Base-by-base conservation (phyloP, 129 eudicot genomes). In the carrot (Daucus carota) region DNA sequence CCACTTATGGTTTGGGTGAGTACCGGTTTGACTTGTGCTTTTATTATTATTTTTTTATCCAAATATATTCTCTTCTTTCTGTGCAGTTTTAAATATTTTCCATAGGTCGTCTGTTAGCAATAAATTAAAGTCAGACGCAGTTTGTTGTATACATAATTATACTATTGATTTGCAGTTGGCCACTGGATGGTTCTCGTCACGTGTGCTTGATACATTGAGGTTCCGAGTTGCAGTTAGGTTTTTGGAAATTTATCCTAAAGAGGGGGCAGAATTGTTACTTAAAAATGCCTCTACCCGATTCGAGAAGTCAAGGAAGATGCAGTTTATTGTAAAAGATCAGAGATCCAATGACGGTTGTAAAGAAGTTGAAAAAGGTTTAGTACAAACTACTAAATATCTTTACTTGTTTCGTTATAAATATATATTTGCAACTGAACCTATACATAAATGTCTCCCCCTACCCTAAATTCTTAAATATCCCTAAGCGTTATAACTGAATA, bases 101-200 rank as follows among this genome's bases (percentile, higher is more conserved):
- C 13, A 34, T 34, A 36, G 72, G 45, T 34, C 6, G 3, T 48
- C 13, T 75, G 13, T 17, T 15, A 29, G 50, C 20, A 74, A 54
- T 18, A 20, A 34, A 16, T 65, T 26, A 15, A 20, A 43, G 31
- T 63, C 6, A 75, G 29, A 54, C 29, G 10, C 73, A 3, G 68
- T 24, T 57, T 59, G 12, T 32, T 72, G 63, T 54, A 54, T 42
- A 59, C 40, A 17, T 70, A 38, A 38, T 68, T 33, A 47, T 17
- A 14, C 70, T 15, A 11, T 54, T 78, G 31, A 45, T 77, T 78
- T 72, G 72, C 85, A 92, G 98, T 70, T 82, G 81, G 85, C 85
- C 24, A 87, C 97, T 12, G 97, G 98, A 74, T 93, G 98, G 98
- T 93, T 93, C 84, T 48, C 93, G 5, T 70, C 87, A 43, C 81